These are phyloP conservation scores for Heterobasidion irregulare DNA, from an alignment of 1,284 basidiomycete species.

Conservation along the genomic window DNA sequence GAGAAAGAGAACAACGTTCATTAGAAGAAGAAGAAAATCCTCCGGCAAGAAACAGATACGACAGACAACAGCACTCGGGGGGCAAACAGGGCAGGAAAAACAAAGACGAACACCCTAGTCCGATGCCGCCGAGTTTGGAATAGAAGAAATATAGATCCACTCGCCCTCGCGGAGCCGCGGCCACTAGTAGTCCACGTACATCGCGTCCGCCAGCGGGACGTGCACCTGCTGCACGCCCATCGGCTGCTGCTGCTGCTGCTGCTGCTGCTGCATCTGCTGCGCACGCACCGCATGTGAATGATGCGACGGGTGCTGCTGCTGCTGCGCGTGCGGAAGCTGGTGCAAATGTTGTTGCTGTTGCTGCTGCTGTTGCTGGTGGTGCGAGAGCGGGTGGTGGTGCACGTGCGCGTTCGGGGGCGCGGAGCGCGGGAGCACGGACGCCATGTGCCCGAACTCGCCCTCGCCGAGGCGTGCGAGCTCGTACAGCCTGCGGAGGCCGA, in stretches of 20 bases:
- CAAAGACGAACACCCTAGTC: no score
- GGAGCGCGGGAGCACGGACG: conserved; percentile 20
- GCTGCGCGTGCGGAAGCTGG: no score
- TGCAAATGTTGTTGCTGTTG: neutral
- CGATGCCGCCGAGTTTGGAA: no score
- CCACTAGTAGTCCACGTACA: conserved; percentile 6
- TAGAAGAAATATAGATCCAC: no score
- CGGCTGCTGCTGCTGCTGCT: neutral
- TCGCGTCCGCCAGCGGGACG: neutral
- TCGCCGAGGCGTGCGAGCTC: conserved; percentile 38
- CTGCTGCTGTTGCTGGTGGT: neutral
- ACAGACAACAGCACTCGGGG: no score
- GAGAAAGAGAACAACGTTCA: no score
- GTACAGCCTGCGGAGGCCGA: conserved; percentile 55
- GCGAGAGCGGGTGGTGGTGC: neutral
- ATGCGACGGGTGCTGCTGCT: neutral
- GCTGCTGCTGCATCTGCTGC: neutral
- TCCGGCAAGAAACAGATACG: no score
- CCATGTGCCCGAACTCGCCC: conserved; percentile 47
- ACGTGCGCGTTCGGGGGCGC: conserved; percentile 10
- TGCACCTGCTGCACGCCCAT: neutral
- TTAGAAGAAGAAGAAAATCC: no score
- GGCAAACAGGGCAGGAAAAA: no score
- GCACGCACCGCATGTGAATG: neutral
- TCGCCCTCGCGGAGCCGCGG: no score